Evolutionary conservation across 2,329 filamentous ascomycete species (phyloP).

Genomic region (Raffaelea albimanens): DNA sequence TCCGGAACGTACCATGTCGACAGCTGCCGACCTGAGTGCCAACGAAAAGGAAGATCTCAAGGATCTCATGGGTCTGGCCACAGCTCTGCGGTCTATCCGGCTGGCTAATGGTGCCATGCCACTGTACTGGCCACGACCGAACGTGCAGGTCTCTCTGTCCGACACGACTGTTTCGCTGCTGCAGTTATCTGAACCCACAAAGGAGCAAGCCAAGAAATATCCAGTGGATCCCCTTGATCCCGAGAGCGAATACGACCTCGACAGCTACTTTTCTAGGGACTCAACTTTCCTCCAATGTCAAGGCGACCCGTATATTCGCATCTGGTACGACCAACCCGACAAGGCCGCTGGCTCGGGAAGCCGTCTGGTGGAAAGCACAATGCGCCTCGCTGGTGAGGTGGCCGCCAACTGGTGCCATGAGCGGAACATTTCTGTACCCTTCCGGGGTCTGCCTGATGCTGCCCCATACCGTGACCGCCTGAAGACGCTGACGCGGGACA

Average conservation of each 20-base stretch:
- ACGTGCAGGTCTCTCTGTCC: conserved; percentile 33
- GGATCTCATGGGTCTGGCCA: conserved; percentile 37
- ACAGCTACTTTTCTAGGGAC: conserved; percentile 4
- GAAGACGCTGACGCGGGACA: conserved; percentile 25
- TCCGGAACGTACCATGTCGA: conserved; percentile 35
- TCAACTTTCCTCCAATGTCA: conserved; percentile 22
- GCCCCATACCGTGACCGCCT: conserved; percentile 26
- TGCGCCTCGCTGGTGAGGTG: conserved; percentile 54
- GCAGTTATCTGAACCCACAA: no score
- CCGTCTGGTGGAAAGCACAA: conserved; percentile 37
- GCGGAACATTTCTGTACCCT: conserved; percentile 50
- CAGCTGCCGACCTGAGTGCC: conserved; percentile 29
- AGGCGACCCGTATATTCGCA: conserved; percentile 42
- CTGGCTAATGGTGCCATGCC: conserved; percentile 40
- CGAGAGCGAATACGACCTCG: not conserved
- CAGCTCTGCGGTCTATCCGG: conserved; percentile 31
- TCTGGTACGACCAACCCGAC: conserved; percentile 21
- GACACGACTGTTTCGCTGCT: conserved; percentile 13
- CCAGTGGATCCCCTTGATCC: not conserved
- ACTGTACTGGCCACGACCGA: conserved; percentile 32
- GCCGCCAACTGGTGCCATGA: conserved; percentile 51
- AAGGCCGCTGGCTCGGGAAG: conserved; percentile 13
- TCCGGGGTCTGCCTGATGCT: conserved; percentile 39
- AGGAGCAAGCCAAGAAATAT: not conserved
- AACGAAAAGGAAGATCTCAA: conserved; percentile 35